phyloP scores from a whole-genome alignment of 2,329 filamentous ascomycete species.

The Epichloe festucae region DNA sequence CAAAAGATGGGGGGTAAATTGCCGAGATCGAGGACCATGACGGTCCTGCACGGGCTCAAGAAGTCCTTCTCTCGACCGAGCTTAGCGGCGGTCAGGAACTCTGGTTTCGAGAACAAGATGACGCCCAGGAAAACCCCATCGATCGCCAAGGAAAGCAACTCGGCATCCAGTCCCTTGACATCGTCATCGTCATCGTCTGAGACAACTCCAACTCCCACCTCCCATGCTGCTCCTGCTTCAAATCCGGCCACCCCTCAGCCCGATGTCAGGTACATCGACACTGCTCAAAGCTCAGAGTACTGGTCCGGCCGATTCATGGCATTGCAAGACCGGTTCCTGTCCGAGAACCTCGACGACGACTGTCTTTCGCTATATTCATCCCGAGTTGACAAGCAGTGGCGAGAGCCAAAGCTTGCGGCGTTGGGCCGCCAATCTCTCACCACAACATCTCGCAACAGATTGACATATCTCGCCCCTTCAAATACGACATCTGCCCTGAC shows the following conservation, averaged over 20 bases:
- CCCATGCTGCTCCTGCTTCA: not conserved
- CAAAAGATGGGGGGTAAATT: conserved; percentile 15
- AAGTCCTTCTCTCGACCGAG: conserved; percentile 28
- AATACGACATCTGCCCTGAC: conserved; percentile 21
- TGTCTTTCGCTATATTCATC: not conserved
- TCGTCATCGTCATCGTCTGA: not conserved
- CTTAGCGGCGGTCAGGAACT: conserved; percentile 10
- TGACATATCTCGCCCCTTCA: conserved; percentile 18
- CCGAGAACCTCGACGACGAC: conserved; percentile 15
- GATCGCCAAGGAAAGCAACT: not conserved
- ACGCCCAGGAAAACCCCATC: not conserved
- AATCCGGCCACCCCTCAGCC: conserved; percentile 6
- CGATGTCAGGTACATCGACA: conserved; percentile 21
- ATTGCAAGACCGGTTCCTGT: conserved; percentile 34
- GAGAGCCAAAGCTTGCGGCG: not conserved
- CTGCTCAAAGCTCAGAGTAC: conserved; percentile 36
- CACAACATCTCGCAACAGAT: conserved; percentile 4
- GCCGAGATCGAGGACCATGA: conserved; percentile 33
- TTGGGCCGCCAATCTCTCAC: not conserved
- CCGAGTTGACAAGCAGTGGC: not conserved
- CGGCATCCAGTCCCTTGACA: not conserved
- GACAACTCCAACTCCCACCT: not conserved
- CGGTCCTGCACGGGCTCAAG: conserved; percentile 31
- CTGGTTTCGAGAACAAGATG: conserved; percentile 9
- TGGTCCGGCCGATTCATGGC: conserved; percentile 51